A percentile compares a stretch with the other conserved stretches of the same genome.
Conservation (phyloP, 257 asterid genomes). For the Plantago major region DNA sequence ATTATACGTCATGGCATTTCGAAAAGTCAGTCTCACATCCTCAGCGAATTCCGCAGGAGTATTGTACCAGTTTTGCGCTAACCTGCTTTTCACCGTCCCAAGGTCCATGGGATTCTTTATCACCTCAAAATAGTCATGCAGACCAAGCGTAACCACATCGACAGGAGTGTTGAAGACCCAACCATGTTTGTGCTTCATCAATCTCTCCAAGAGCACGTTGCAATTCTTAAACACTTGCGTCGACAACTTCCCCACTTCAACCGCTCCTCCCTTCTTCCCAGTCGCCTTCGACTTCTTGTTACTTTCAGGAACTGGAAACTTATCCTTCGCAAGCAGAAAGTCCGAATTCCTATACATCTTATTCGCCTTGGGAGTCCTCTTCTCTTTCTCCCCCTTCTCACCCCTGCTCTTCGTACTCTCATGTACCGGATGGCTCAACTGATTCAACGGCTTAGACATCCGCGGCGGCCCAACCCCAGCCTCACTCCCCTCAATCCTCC, state of each 20-base stretch:
- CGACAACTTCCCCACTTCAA: conserved; percentile 46
- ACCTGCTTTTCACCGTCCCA: conserved; percentile 64
- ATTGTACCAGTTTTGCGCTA: conserved; percentile 55
- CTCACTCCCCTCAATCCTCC: conserved; percentile 59
- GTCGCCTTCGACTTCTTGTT: conserved; percentile 57
- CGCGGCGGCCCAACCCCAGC: conserved; percentile 35
- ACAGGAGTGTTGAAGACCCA: conserved; percentile 92
- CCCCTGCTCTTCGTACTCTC: conserved; percentile 45
- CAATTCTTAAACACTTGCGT: conserved; percentile 57
- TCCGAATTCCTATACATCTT: conserved; percentile 60
- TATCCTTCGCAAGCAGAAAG: conserved; percentile 73
- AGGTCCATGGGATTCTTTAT: conserved; percentile 78
- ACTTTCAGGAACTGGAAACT: conserved; percentile 58
- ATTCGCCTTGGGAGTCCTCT: conserved; percentile 77
- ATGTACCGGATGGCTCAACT: conserved; percentile 47
- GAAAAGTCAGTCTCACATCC: conserved; percentile 78
- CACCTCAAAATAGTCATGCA: conserved; percentile 75
- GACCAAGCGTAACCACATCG: conserved; percentile 62
- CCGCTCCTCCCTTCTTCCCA: conserved; percentile 46
- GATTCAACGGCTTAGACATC: conserved; percentile 51
- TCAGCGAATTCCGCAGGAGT: conserved; percentile 75
- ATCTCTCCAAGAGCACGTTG: conserved; percentile 50
- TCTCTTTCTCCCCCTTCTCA: conserved; percentile 58
- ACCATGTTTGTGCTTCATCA: conserved; percentile 90
- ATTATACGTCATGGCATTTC: conserved; percentile 77